Conservation (phyloP, 2,329 filamentous ascomycete species). For the Colletotrichum sp. region DNA sequence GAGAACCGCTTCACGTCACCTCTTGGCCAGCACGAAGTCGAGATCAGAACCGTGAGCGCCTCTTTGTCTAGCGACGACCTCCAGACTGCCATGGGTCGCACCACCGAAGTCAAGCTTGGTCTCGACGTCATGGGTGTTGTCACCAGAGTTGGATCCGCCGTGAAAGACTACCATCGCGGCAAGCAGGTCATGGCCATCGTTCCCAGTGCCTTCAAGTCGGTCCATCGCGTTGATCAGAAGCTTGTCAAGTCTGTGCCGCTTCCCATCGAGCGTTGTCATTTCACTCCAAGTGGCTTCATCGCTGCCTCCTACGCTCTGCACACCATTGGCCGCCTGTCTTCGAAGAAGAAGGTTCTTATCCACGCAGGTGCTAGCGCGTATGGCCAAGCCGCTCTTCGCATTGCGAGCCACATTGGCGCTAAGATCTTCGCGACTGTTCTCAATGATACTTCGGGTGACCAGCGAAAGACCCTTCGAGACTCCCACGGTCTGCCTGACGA, state of each 20-base stretch:
- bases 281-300: conserved; percentile 39
- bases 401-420: conserved; percentile 41
- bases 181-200: conserved; percentile 48
- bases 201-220: conserved; percentile 39
- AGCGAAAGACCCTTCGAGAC: conserved; percentile 40
- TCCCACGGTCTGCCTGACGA: conserved; percentile 35
- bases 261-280: background rate
- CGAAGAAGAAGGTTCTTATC: conserved; percentile 42
- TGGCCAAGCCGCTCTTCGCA: conserved; percentile 47
- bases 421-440: conserved; percentile 48
- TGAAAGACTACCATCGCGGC: conserved; percentile 35
- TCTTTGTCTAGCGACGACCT: conserved; percentile 41
- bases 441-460: conserved; percentile 30
- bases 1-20: conserved; percentile 2
- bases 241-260: conserved; percentile 36
- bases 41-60: conserved; percentile 42
- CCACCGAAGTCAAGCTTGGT: conserved; percentile 35
- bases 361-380: conserved; percentile 47
- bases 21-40: conserved; percentile 38
- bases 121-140: conserved; percentile 47
- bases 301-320: conserved; percentile 49
- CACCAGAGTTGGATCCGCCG: conserved; percentile 34
- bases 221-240: conserved; percentile 34
- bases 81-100: conserved; percentile 37
- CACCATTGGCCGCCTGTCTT: conserved; percentile 28